These are phyloP conservation scores for Fomitopsis pinicola DNA, from an alignment of 1,284 basidiomycete genomes.

Conservation along the genomic window DNA sequence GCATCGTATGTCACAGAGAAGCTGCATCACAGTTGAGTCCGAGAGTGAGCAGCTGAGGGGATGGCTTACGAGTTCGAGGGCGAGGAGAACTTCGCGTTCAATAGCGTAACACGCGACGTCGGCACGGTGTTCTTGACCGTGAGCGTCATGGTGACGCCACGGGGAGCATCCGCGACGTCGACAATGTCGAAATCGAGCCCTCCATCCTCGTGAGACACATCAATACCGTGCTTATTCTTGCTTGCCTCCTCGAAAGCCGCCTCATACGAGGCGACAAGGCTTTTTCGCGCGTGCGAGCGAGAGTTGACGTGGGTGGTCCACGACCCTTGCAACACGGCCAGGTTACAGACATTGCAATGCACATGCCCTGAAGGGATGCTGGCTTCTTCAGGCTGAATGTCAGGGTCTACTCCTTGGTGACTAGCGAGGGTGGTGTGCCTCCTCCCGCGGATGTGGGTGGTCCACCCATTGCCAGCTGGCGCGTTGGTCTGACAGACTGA, in stretches of 20 bases:
- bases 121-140: conserved; percentile 27
- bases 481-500: conserved; percentile 6
- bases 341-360: conserved; percentile 4
- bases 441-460: conserved; percentile 3
- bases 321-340: neutral
- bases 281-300: conserved; percentile 2
- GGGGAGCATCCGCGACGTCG: conserved; percentile 22
- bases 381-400: conserved; percentile 7
- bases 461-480: neutral
- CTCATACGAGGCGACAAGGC: conserved; percentile 12
- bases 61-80: conserved; percentile 32
- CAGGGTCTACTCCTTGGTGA: neutral
- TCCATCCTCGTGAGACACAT: conserved; percentile 15
- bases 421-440: neutral
- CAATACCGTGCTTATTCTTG: conserved; percentile 23
- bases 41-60: conserved; percentile 8
- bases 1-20: conserved; percentile 27
- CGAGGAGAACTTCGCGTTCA: conserved; percentile 33
- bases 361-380: neutral
- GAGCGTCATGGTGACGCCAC: conserved; percentile 16
- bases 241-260: conserved; percentile 24
- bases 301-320: conserved; percentile 1
- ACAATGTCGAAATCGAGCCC: conserved; percentile 35
- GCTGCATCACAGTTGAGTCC: conserved; percentile 7
- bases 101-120: conserved; percentile 24